These are phyloP conservation scores for Gastrolobium villosum DNA, from an alignment of 306 rosid species.

Conservation along the genomic window DNA sequence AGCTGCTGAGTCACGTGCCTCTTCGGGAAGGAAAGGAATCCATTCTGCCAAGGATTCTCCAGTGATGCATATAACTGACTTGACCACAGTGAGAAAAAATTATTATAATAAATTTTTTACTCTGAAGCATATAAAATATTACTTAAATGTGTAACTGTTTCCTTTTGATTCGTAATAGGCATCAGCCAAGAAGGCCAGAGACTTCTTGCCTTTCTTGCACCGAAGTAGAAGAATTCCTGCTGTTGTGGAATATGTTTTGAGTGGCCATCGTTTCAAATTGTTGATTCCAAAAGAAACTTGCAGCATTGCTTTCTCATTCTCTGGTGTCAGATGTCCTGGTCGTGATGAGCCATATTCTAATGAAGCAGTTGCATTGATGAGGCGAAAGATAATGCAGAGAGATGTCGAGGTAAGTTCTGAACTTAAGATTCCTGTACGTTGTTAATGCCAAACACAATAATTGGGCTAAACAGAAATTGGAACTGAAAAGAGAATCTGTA, in stretches of 20 bases:
- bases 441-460: too few relatives aligned
- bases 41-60: conserved; percentile 98
- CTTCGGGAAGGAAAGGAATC: conserved; percentile 78
- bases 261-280: conserved; percentile 99
- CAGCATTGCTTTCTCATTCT: conserved; percentile 92
- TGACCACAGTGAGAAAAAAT: conserved; percentile 68
- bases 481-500: too few relatives aligned
- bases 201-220: conserved; percentile 91
- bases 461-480: too few relatives aligned
- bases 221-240: conserved; percentile 92
- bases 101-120: conserved; percentile 24
- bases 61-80: conserved; percentile 95
- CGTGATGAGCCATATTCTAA: conserved; percentile 94
- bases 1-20: conserved; percentile 92
- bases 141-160: conserved; percentile 16
- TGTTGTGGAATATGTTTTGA: conserved; percentile 94
- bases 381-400: conserved; percentile 98
- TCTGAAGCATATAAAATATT: conserved; percentile 14
- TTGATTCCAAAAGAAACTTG: conserved; percentile 98
- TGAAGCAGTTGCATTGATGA: conserved; percentile 96
- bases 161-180: conserved; percentile 65
- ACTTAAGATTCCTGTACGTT: conserved; percentile 29
- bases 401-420: conserved; percentile 83
- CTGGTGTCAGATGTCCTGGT: conserved; percentile 98
- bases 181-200: conserved; percentile 87